A percentile compares a stretch with the other conserved stretches of the same genome.
Evolutionary conservation across 2,329 filamentous ascomycete species (phyloP).

Genomic region (Penicillium sclerotigenum): DNA sequence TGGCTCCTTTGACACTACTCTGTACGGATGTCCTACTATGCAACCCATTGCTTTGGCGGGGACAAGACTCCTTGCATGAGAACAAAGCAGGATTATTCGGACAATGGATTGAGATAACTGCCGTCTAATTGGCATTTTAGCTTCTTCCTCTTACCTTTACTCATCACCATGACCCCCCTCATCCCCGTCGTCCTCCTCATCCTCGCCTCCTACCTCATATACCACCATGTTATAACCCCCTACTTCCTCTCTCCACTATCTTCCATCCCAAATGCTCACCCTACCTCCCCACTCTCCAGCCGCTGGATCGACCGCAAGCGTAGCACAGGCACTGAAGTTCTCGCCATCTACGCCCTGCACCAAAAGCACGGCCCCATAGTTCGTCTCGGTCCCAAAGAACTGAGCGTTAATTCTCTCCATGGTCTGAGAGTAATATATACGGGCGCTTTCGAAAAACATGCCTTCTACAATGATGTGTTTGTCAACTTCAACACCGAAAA

Average conservation of each 20-base stretch:
- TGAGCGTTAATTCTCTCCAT: conserved; percentile 63
- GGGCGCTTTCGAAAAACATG: conserved; percentile 65
- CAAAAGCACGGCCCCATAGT: conserved; percentile 55
- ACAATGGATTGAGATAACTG: not conserved
- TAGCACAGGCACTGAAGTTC: conserved; percentile 55
- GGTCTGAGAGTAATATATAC: conserved; percentile 60
- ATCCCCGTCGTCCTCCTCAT: conserved; percentile 13
- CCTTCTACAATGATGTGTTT: conserved; percentile 65
- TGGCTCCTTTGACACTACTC: not conserved
- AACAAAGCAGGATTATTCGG: not conserved
- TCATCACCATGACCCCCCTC: conserved; percentile 4
- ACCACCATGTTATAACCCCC: conserved; percentile 27
- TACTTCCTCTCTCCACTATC: conserved; percentile 56
- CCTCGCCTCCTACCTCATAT: conserved; percentile 11
- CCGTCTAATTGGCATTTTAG: not conserved
- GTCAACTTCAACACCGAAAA: conserved; percentile 60
- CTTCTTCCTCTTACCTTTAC: not conserved
- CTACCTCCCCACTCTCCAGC: conserved; percentile 56
- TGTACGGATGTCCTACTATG: not conserved
- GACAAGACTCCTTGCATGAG: not conserved
- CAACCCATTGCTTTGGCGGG: not conserved
- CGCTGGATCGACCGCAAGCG: conserved; percentile 62
- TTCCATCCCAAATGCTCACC: conserved; percentile 62
- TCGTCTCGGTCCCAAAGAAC: conserved; percentile 59
- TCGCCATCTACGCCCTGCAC: conserved; percentile 56